Evolutionary conservation across 2,329 filamentous ascomycete species (phyloP).

Genomic region (Penicillium brasilianum): DNA sequence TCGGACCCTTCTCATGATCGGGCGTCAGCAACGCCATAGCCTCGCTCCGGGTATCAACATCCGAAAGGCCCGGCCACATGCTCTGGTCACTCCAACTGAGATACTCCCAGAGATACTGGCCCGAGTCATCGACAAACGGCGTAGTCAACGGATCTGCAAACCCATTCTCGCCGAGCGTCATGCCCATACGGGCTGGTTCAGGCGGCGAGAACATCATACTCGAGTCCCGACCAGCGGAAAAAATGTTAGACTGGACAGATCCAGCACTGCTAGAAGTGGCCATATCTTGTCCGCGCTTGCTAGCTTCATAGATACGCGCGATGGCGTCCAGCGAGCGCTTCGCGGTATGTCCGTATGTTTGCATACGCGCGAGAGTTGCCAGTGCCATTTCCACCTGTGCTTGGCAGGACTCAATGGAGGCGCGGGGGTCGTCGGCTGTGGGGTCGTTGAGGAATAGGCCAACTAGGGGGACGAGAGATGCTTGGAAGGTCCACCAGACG

Average conservation of each 20-base stretch:
- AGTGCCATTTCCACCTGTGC: slow-evolving; percentile 60
- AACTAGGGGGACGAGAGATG: slow-evolving; percentile 77
- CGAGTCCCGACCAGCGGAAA: slow-evolving; percentile 26
- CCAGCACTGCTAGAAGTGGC: slow-evolving; percentile 16
- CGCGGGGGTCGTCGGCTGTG: slow-evolving; percentile 63
- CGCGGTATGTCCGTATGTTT: slow-evolving; percentile 68
- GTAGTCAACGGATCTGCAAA: slow-evolving; percentile 33
- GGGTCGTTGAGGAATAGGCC: slow-evolving; percentile 63
- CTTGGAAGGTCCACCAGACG: slow-evolving; percentile 81
- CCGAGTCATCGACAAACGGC: slow-evolving; percentile 37
- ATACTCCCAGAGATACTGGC: slow-evolving; percentile 45
- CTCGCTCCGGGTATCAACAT: slow-evolving; percentile 33
- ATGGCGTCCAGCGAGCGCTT: slow-evolving; percentile 68
- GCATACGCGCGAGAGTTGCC: slow-evolving; percentile 55
- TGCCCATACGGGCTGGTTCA: slow-evolving; percentile 26
- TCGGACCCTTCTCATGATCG: slow-evolving; percentile 35
- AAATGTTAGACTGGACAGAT: slow-evolving; percentile 18
- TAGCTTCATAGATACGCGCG: slow-evolving; percentile 66
- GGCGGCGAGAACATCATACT: slow-evolving; percentile 21
- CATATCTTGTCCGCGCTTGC: slow-evolving; percentile 37
- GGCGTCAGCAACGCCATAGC: slow-evolving; percentile 31
- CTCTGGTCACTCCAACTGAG: slow-evolving; percentile 46
- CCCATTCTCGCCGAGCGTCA: slow-evolving; percentile 28
- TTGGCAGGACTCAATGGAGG: slow-evolving; percentile 56
- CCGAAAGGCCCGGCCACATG: slow-evolving; percentile 37